Percentiles rank a stretch among this genome's conserved stretches.
Evolutionary conservation across 1,139 yeast species (phyloP).

Genomic region (Arxiozyma slooffiae): DNA sequence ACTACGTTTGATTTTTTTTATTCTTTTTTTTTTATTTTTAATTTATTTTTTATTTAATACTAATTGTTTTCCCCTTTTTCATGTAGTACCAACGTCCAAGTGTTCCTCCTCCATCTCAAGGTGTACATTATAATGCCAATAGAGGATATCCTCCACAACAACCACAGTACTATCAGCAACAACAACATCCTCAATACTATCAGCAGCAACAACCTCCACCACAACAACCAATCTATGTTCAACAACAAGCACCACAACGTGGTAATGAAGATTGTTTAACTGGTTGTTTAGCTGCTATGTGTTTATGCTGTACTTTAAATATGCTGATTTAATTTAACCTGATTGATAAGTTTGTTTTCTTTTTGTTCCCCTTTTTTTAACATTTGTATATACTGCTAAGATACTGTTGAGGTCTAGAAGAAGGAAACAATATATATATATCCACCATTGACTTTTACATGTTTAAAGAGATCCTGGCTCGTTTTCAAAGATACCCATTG

Average conservation of each 20-base stretch:
- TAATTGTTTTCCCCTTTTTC: not conserved
- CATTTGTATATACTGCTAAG: no score
- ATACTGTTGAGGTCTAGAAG: no score
- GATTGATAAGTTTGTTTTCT: not conserved
- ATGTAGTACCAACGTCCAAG: slow-evolving; percentile 14
- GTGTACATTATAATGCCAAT: slow-evolving; percentile 3
- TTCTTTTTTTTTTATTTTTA: no score
- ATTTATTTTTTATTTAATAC: not conserved
- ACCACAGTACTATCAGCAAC: slow-evolving; percentile 16
- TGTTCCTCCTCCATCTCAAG: slow-evolving; percentile 17
- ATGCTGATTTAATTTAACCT: slow-evolving; percentile 39
- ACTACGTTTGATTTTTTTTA: not conserved
- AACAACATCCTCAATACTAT: slow-evolving; percentile 9
- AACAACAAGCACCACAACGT: slow-evolving; percentile 38
- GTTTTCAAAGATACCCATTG: not conserved
- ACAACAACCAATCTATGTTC: slow-evolving; percentile 57
- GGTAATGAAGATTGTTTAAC: slow-evolving; percentile 43
- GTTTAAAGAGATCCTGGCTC: not conserved
- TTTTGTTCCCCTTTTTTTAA: no score
- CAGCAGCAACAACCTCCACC: slow-evolving; percentile 31
- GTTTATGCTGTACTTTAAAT: slow-evolving; percentile 64
- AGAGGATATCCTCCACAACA: slow-evolving; percentile 8
- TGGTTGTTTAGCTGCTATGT: slow-evolving; percentile 61
- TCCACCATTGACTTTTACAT: no score
- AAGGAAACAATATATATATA: no score